Base-by-base conservation (phyloP, 495 filamentous ascomycete genomes). In the Neurospora sp. region DNA sequence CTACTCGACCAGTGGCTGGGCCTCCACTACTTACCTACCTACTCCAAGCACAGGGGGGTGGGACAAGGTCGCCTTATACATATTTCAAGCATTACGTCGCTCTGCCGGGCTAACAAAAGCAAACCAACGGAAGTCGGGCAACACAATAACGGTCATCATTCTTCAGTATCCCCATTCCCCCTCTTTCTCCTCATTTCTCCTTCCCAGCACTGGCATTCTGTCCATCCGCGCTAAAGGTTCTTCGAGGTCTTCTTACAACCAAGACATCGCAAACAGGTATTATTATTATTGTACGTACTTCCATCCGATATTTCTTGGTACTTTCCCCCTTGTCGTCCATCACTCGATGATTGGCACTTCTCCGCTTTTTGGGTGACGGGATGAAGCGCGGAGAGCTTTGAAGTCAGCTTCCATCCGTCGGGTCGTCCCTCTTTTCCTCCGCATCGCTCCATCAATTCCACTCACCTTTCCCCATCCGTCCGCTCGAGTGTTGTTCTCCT, bases 161-260 rank as follows among this genome's bases (percentile, higher is more conserved):
- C 27, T 35, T 65, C 53, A 35, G 53, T 35, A 16, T 65, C 53
- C n/a, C 40, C 38, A 9, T 40, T 75, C 75, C 74, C 74, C 70
- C 70, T 68, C 75, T 72, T 76, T 76, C 71, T 73, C 71, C 65
- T 73, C 73, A 75, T 72, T 73, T 70, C 40, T 59, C 71, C 42
- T 68, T 68, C 68, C 71, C 70, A 78, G 75, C 77, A 78, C 77
- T 75, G 74, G 74, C 72, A 41, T 76, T 76, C 70, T 53, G 45
- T 16, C 53, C 6, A 61, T 61, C 22, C 53, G 53, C 53, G 53
- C 53, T 17, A 65, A 65, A 35, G 22, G 10, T 14, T 10, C 45
- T 53, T 53, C 27, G 53, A 61, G 45, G 10, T 22, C 12, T 61
- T 35, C 53, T 35, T 8, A 17, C 53, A 65, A 16, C 27, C 27